Conservation (phyloP, 2,329 filamentous ascomycete species). For the Juglanconis juglandina region DNA sequence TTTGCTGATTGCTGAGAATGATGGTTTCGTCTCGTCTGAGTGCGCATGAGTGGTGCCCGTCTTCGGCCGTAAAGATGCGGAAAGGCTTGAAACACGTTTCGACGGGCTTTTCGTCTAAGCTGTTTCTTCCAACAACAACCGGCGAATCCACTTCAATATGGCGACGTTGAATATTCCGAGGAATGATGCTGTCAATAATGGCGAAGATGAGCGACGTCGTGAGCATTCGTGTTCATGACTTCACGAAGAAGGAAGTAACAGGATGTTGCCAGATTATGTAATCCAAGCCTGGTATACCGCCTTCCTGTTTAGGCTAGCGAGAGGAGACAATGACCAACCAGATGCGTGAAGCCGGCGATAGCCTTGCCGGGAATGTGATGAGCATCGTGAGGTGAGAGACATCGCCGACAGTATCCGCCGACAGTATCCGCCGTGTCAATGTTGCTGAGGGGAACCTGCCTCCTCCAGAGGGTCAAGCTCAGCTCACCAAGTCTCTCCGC, state of each 20-base stretch:
- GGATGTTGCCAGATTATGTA: background rate
- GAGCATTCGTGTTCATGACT: background rate
- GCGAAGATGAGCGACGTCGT: background rate
- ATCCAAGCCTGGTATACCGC: background rate
- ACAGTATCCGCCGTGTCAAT: constrained; percentile 9
- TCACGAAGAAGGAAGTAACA: background rate
- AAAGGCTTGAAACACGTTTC: too few species aligned
- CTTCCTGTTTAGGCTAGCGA: background rate
- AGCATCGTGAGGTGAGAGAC: constrained; percentile 1
- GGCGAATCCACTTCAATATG: too few species aligned
- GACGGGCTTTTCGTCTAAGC: too few species aligned
- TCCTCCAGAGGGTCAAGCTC: constrained; percentile 12
- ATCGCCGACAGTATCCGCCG: constrained; percentile 8
- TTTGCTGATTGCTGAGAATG: too few species aligned
- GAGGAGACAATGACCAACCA: background rate
- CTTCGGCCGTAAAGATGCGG: too few species aligned
- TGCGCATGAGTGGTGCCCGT: background rate
- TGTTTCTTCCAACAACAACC: too few species aligned
- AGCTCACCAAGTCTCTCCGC: background rate
- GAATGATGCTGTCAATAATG: too few species aligned
- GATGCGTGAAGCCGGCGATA: constrained; percentile 9
- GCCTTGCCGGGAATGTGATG: constrained; percentile 4
- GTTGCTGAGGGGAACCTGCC: constrained; percentile 14
- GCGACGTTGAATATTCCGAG: too few species aligned
- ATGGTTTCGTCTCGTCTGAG: background rate